Conservation (phyloP, 306 rosid species). For the Vicia faba region DNA sequence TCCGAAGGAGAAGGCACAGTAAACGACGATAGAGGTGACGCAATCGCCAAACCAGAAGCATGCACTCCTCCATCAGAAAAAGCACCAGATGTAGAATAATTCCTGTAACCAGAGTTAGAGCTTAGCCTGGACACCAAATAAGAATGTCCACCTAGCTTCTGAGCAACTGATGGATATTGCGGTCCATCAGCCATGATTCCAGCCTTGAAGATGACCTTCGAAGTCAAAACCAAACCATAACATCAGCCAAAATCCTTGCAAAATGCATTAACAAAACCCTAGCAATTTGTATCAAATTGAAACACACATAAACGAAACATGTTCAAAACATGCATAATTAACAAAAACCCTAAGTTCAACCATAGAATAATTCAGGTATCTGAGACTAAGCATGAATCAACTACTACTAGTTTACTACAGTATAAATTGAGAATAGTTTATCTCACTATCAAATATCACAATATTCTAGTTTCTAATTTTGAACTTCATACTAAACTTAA, state of each 20-base stretch:
- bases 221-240: conserved; percentile 5
- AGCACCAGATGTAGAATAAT: conserved; percentile 35
- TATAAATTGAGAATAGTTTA: background rate
- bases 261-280: background rate
- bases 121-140: conserved; percentile 66
- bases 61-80: conserved; percentile 52
- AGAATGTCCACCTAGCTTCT: conserved; percentile 72
- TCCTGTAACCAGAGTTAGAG: conserved; percentile 44
- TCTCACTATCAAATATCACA: background rate
- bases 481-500: background rate
- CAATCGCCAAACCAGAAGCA: conserved; percentile 48
- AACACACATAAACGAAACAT: background rate
- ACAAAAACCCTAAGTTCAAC: background rate
- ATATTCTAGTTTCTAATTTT: background rate
- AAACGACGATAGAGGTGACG: conserved; percentile 42
- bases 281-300: background rate
- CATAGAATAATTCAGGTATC: background rate
- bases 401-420: background rate
- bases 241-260: background rate
- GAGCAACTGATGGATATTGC: conserved; percentile 66
- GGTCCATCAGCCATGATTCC: conserved; percentile 71
- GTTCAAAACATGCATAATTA: background rate
- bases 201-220: conserved; percentile 52
- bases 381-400: conserved; percentile 15
- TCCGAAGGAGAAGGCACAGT: conserved; percentile 67